These are phyloP conservation scores for Kalmusia sp. DNA, from an alignment of 2,329 filamentous ascomycete species.

Conservation along the genomic window DNA sequence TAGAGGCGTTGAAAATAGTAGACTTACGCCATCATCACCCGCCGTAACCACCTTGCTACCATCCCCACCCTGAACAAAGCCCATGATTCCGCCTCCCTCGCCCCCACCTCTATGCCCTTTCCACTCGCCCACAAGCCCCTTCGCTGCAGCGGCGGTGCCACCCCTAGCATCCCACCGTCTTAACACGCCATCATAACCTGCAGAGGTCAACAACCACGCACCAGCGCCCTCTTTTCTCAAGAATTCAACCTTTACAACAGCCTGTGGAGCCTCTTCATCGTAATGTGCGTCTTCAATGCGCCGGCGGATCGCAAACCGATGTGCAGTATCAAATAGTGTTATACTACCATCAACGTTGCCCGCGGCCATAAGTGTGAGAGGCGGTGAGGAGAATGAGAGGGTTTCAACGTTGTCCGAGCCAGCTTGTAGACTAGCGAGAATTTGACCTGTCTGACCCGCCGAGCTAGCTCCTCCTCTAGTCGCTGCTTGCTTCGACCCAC, in stretches of 20 bases:
- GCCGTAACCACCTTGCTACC: constrained; percentile 84
- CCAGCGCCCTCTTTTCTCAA: constrained; percentile 58
- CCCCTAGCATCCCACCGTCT: constrained; percentile 84
- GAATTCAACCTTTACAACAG: constrained; percentile 93
- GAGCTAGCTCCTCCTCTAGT: constrained; percentile 44
- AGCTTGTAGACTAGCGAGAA: constrained; percentile 82
- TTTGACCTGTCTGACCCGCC: constrained; percentile 67
- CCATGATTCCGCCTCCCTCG: constrained; percentile 86
- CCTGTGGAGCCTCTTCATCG: constrained; percentile 72
- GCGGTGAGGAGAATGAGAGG: constrained; percentile 68
- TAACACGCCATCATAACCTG: constrained; percentile 91
- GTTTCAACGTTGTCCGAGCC: constrained; percentile 84
- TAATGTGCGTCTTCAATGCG: constrained; percentile 85
- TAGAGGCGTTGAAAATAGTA: constrained; percentile 36
- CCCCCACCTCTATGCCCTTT: constrained; percentile 85
- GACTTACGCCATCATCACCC: constrained; percentile 72
- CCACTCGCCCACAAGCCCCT: constrained; percentile 85
- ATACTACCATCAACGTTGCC: constrained; percentile 74
- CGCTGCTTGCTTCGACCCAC: constrained; percentile 53
- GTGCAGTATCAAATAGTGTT: constrained; percentile 83
- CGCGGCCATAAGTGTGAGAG: constrained; percentile 66
- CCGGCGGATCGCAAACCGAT: constrained; percentile 84
- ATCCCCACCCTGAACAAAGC: constrained; percentile 80
- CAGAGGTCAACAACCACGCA: constrained; percentile 80
- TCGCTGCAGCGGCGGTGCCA: constrained; percentile 69